Percentiles rank a stretch among this genome's conserved stretches.
Conservation (phyloP, 2,329 filamentous ascomycete genomes). For the Teratosphaeria destructans region DNA sequence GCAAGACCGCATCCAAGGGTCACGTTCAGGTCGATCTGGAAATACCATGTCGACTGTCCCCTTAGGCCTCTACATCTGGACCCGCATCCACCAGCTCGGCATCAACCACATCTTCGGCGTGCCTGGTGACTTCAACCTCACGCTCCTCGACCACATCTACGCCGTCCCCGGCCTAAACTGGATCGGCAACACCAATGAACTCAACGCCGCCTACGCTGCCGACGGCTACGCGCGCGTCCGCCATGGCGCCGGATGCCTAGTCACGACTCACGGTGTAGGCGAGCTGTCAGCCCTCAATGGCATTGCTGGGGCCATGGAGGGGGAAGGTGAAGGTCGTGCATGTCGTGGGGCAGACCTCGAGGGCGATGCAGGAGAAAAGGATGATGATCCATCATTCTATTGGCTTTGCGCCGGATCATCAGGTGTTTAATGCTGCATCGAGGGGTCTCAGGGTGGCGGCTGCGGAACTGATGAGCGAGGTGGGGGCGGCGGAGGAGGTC, state of each 20-base stretch:
- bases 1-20: neutral
- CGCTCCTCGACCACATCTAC: conserved; percentile 35
- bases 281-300: conserved; percentile 38
- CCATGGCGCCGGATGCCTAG: conserved; percentile 37
- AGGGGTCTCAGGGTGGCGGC: conserved; percentile 28
- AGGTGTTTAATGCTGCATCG: conserved; percentile 32
- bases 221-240: conserved; percentile 50
- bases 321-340: conserved; percentile 37
- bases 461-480: conserved; percentile 31
- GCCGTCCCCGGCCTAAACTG: conserved; percentile 30
- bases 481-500: conserved; percentile 32
- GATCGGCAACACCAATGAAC: conserved; percentile 48
- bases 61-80: conserved; percentile 34
- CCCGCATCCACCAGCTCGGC: conserved; percentile 31
- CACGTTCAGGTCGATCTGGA: neutral
- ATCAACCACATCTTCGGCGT: conserved; percentile 33
- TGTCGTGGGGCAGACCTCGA: conserved; percentile 35
- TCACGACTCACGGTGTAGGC: conserved; percentile 54
- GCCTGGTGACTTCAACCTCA: conserved; percentile 38
- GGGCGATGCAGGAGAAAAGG: conserved; percentile 30
- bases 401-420: conserved; percentile 30
- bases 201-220: conserved; percentile 48
- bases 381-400: conserved; percentile 40
- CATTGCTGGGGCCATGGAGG: conserved; percentile 32
- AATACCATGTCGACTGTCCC: conserved; percentile 39